These are phyloP conservation scores for Ophiostoma pallidulum DNA, from an alignment of 2,329 filamentous ascomycete genomes.

Conservation along the genomic window DNA sequence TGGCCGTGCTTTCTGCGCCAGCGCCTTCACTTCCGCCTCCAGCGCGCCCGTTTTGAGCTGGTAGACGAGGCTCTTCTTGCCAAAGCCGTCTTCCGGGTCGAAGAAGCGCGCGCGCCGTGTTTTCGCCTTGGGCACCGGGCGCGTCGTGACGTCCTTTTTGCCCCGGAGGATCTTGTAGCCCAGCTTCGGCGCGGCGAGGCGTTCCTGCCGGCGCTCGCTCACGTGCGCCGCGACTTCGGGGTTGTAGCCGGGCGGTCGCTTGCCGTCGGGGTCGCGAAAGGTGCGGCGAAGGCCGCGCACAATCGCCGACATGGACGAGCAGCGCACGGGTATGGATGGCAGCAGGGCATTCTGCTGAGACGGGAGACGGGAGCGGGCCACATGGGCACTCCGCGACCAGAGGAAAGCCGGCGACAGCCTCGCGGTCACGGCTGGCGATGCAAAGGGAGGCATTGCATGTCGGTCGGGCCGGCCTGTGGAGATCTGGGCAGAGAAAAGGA, in stretches of 20 bases:
- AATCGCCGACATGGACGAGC: constrained; percentile 19
- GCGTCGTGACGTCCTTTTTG: constrained; percentile 43
- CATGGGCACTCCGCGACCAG: not conserved
- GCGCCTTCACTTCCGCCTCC: constrained; percentile 23
- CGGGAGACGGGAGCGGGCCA: not conserved
- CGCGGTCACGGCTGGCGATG: constrained; percentile 2
- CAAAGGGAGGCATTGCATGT: constrained; percentile 8
- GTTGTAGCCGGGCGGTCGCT: constrained; percentile 9
- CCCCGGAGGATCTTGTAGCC: constrained; percentile 34
- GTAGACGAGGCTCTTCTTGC: constrained; percentile 48
- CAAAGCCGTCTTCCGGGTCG: constrained; percentile 39
- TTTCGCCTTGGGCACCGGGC: constrained; percentile 29
- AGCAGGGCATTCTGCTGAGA: not conserved
- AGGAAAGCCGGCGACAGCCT: constrained; percentile 3
- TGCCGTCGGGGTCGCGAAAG: constrained; percentile 17
- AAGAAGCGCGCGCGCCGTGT: constrained; percentile 44
- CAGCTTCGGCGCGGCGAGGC: constrained; percentile 19
- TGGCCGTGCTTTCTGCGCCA: not conserved
- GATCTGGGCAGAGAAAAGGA: no score
- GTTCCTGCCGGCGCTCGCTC: constrained; percentile 21
- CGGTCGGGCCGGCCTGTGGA: not conserved
- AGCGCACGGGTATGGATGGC: constrained; percentile 1
- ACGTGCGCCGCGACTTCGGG: constrained; percentile 18
- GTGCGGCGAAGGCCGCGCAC: constrained; percentile 17
- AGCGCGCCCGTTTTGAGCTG: constrained; percentile 39